Evolutionary conservation across 2,329 filamentous ascomycete species (phyloP).

Genomic region (Colletotrichum salicis): DNA sequence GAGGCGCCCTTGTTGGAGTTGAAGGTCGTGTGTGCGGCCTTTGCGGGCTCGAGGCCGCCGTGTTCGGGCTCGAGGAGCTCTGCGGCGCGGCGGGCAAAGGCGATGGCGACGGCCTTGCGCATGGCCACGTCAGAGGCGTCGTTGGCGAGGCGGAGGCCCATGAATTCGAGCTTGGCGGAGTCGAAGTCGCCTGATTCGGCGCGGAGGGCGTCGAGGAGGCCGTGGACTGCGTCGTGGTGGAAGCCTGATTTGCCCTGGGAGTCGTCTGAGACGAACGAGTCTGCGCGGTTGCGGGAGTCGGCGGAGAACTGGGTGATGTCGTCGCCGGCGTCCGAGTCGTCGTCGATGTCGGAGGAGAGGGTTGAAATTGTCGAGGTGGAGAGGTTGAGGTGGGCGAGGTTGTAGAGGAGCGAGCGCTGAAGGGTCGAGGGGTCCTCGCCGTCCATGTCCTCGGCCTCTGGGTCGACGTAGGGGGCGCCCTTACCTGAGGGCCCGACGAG

Average conservation of each 20-base stretch:
- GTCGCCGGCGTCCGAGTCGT: conserved; percentile 74
- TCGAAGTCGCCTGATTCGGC: conserved; percentile 83
- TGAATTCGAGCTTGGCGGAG: conserved; percentile 85
- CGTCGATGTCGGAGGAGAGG: conserved; percentile 72
- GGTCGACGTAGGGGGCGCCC: conserved; percentile 59
- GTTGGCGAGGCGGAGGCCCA: conserved; percentile 88
- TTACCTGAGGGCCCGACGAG: conserved; percentile 62
- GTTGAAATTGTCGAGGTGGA: conserved; percentile 67
- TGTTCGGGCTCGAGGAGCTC: conserved; percentile 69
- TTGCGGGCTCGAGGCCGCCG: conserved; percentile 66
- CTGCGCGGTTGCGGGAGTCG: conserved; percentile 70
- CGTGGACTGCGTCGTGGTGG: conserved; percentile 86
- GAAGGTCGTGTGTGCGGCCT: conserved; percentile 73
- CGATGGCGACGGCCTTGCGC: conserved; percentile 84
- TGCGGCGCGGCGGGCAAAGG: conserved; percentile 83
- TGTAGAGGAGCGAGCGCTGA: conserved; percentile 67
- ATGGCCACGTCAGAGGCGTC: conserved; percentile 92
- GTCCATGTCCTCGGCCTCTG: conserved; percentile 61
- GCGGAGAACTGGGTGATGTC: conserved; percentile 62
- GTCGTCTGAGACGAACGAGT: conserved; percentile 78
- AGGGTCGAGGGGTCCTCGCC: conserved; percentile 61
- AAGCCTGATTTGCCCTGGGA: conserved; percentile 74
- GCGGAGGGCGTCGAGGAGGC: conserved; percentile 86
- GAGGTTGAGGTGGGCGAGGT: conserved; percentile 62
- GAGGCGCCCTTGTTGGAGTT: conserved; percentile 62